Evolutionary conservation across 1,139 yeast genomes (phyloP), one percentile per base, ranked within the genome.

Genomic region (Candida mesenterica): DNA sequence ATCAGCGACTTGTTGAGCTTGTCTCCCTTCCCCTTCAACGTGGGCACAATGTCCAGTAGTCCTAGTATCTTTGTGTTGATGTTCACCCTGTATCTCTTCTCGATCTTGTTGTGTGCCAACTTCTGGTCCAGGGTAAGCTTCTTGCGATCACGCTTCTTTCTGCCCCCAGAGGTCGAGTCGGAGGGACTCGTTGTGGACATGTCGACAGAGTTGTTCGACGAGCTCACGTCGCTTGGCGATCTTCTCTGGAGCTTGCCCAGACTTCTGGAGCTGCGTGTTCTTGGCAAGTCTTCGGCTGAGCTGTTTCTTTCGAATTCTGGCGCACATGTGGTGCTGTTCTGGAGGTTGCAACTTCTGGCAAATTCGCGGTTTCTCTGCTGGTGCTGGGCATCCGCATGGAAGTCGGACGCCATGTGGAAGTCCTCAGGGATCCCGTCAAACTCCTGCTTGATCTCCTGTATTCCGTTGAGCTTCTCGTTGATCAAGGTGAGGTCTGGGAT

Each of bases 21-120:
- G 17, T 41, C 40, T n/a, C 33, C 37, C 7, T 42, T 44, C 12
- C 45, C 51, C 39, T 31, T 33, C 39, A 50, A 16, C 49, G 52
- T 75, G 10, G 87, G 87, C 19, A 82, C 80, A 15, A 80, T 64
- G 45, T 75, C 73, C 50, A 79, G 85, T 36, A 81, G 58, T 15
- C 78, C 79, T 8, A 83, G 83, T 40, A 82, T 82, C 56, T 81
- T 82, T 14, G 84, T 78, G 55, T 82, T 82, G 50, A 82, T 82
- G 54, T 81, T 82, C 40, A 81, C 80, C 53, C 90, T 65, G 57
- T 82, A 82, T 45, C 80, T 75, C 53, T 82, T 80, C 52, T 77
- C 88, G 43, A 81, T 80, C 52, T 77, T 76, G 56, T 80, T 80
- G 52, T 82, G 89, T 0, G 87, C 87, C 49, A 78, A 79, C 46